These are phyloP conservation scores for Dactylellina drechsleri DNA, from an alignment of 2,329 filamentous ascomycete genomes.

Conservation along the genomic window DNA sequence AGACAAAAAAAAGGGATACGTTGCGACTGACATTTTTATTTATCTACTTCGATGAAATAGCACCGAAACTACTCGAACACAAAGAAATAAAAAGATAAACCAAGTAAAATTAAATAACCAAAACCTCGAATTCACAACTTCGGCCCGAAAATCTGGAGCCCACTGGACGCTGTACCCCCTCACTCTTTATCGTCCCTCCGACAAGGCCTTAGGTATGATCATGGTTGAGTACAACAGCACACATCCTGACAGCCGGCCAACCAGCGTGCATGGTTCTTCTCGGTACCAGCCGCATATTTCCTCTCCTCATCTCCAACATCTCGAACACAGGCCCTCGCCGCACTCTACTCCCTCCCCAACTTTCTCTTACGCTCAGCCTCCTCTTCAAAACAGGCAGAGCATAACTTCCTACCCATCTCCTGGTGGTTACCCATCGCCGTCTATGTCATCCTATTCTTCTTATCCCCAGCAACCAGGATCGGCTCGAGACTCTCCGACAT, in stretches of 20 bases:
- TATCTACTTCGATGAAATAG: constrained; percentile 27
- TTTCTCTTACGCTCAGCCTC: constrained; percentile 58
- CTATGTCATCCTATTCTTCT: constrained; percentile 66
- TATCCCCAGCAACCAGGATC: constrained; percentile 61
- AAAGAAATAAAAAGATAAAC: background rate
- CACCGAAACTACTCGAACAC: constrained; percentile 22
- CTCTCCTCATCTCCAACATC: constrained; percentile 58
- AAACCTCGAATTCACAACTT: background rate
- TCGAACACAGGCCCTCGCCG: constrained; percentile 58
- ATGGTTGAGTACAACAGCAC: constrained; percentile 59
- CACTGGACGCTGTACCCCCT: constrained; percentile 4
- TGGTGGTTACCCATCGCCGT: constrained; percentile 66
- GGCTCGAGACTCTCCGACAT: constrained; percentile 60
- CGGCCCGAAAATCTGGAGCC: constrained; percentile 13
- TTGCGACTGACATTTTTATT: constrained; percentile 44
- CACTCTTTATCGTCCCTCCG: constrained; percentile 36
- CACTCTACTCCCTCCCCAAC: constrained; percentile 59
- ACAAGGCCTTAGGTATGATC: constrained; percentile 57
- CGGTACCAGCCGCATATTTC: constrained; percentile 56
- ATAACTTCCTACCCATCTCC: constrained; percentile 63
- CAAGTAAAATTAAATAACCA: background rate
- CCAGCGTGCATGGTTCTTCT: constrained; percentile 56
- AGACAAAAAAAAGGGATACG: constrained; percentile 36
- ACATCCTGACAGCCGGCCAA: constrained; percentile 56
- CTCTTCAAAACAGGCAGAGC: constrained; percentile 57